Evolutionary conservation across 2,329 filamentous ascomycete genomes (phyloP).

Genomic region (Incumbomyces lentus): DNA sequence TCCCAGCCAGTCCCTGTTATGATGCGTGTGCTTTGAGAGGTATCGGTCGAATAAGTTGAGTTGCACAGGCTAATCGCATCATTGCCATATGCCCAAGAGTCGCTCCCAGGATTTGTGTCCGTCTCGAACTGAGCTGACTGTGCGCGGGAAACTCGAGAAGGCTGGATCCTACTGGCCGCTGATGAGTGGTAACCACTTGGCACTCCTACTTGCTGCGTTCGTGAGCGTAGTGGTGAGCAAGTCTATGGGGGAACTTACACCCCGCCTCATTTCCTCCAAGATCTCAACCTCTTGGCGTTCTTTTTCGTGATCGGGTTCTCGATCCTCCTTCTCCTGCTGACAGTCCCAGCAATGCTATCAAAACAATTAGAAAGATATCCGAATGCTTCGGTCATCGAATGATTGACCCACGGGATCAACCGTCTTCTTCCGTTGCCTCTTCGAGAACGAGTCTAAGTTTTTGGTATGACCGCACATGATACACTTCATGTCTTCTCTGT

Average conservation of each 20-base stretch:
- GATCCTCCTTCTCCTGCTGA: conserved; percentile 26
- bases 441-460: conserved; percentile 40
- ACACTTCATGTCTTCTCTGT: conserved; percentile 37
- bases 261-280: conserved; percentile 9
- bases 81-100: conserved; percentile 2
- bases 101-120: conserved; percentile 1
- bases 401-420: conserved; percentile 35
- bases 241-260: not conserved
- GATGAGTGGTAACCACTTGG: conserved; percentile 1
- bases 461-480: conserved; percentile 37
- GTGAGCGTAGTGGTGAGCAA: not conserved
- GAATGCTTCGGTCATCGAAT: not conserved
- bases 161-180: not conserved
- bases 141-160: not conserved
- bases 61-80: not conserved
- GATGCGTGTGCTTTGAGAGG: not conserved
- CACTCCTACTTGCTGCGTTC: not conserved
- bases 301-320: conserved; percentile 22
- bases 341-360: conserved; percentile 34
- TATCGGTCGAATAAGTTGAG: not conserved
- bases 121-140: not conserved
- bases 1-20: conserved; percentile 4
- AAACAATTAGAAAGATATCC: conserved; percentile 4
- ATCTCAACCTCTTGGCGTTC: conserved; percentile 25
- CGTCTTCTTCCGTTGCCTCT: conserved; percentile 36